phyloP scores from a whole-genome alignment of 768 basidiomycete species.

The Leccinum pellstonianum region DNA sequence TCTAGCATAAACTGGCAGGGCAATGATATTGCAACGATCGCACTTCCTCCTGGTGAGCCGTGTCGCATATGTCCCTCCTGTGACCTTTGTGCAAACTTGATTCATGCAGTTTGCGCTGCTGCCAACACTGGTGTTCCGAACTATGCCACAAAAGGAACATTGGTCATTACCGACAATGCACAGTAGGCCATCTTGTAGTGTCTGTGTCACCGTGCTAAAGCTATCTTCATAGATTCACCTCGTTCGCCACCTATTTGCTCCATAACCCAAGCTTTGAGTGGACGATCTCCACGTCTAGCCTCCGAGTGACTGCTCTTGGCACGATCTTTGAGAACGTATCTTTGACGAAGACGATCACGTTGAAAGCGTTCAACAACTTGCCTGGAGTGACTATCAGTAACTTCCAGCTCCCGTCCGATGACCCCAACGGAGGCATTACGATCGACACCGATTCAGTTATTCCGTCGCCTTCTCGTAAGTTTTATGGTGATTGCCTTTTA shows the following conservation, averaged over 20 bases:
- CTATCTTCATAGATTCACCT: slow-evolving; percentile 48
- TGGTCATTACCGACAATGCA: slow-evolving; percentile 54
- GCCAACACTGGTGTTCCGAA: slow-evolving; percentile 68
- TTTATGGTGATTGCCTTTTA: neutral
- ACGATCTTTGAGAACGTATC: slow-evolving; percentile 66
- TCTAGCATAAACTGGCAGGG: slow-evolving; percentile 63
- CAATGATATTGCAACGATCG: slow-evolving; percentile 58
- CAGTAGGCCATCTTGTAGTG: slow-evolving; percentile 36
- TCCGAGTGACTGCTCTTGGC: slow-evolving; percentile 63
- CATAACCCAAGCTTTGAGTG: slow-evolving; percentile 66
- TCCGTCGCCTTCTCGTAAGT: slow-evolving; percentile 65
- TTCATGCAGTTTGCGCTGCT: slow-evolving; percentile 55
- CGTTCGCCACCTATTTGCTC: slow-evolving; percentile 62
- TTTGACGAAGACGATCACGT: slow-evolving; percentile 56
- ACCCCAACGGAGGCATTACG: slow-evolving; percentile 65
- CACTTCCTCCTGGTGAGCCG: slow-evolving; percentile 53
- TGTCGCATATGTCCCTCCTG: neutral
- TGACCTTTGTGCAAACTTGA: neutral
- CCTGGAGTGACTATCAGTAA: slow-evolving; percentile 70
- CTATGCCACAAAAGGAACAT: slow-evolving; percentile 49
- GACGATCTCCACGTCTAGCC: slow-evolving; percentile 65
- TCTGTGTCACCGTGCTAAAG: neutral
- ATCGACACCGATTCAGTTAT: slow-evolving; percentile 67
- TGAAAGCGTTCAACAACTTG: slow-evolving; percentile 71
- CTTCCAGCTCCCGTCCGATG: slow-evolving; percentile 67